Evolutionary conservation across 768 basidiomycete genomes (phyloP).

Genomic region (Psilocybe sp.): DNA sequence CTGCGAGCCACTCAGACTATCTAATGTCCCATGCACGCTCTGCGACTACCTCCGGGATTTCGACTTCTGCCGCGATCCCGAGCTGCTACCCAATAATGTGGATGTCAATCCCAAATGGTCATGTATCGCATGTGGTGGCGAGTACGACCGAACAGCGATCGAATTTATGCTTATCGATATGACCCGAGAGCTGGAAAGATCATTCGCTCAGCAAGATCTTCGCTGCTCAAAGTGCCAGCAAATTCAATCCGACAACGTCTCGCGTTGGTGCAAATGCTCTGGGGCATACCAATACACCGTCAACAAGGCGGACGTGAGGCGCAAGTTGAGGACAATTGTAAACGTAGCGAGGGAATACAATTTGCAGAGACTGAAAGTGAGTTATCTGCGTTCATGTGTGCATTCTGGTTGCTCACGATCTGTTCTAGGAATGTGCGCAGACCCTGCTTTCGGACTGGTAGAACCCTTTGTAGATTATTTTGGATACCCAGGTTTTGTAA

Average conservation of each 20-base stretch:
- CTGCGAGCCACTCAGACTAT: constrained; percentile 81
- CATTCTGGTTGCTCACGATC: constrained; percentile 1
- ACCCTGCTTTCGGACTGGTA: constrained; percentile 42
- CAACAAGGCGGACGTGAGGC: constrained; percentile 67
- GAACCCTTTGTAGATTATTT: constrained; percentile 1
- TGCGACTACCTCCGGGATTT: constrained; percentile 88
- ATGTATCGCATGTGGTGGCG: constrained; percentile 71
- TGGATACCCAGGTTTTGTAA: constrained; percentile 4
- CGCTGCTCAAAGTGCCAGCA: constrained; percentile 88
- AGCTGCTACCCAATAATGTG: constrained; percentile 62
- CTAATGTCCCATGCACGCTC: constrained; percentile 84
- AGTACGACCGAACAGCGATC: constrained; percentile 87
- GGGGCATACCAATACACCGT: constrained; percentile 75
- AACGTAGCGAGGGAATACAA: constrained; percentile 80
- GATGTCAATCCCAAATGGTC: constrained; percentile 59
- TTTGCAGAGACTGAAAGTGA: constrained; percentile 64
- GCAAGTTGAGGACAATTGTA: constrained; percentile 76
- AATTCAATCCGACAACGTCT: constrained; percentile 85
- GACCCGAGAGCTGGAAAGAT: constrained; percentile 65
- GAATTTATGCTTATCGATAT: constrained; percentile 83
- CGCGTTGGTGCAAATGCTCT: constrained; percentile 84
- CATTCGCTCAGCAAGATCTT: constrained; percentile 87
- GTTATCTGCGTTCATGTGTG: constrained; percentile 7
- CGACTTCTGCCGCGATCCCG: constrained; percentile 92
- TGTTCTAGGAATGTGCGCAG: constrained; percentile 43